Percentiles rank a stretch among this genome's conserved stretches.
These are phyloP conservation scores for Dendrobium huoshanense DNA, from an alignment of 106 monocot genomes.

Conservation along the genomic window DNA sequence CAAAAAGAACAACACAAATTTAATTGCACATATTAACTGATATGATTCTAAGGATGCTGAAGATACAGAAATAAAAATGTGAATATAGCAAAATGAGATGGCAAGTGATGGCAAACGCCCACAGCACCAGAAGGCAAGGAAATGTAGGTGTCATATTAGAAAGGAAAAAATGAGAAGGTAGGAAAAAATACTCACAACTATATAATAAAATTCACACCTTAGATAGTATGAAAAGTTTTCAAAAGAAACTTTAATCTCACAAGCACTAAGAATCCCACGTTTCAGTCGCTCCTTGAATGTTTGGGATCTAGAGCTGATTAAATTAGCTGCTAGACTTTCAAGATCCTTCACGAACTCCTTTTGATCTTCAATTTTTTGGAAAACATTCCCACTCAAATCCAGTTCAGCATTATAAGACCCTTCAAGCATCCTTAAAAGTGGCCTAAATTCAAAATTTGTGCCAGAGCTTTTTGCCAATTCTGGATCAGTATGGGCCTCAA, in stretches of 20 bases:
- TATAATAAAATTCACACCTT: conserved; percentile 32
- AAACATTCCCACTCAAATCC: conserved; percentile 23
- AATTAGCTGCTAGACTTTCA: conserved; percentile 21
- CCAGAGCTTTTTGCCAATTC: conserved; percentile 28
- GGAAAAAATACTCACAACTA: no score
- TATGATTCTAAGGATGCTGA: no score
- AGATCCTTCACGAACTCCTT: conserved; percentile 32
- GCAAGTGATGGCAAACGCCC: no score
- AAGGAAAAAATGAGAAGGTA: no score
- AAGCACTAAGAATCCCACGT: conserved; percentile 55
- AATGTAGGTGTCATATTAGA: no score
- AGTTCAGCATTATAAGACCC: conserved; percentile 22
- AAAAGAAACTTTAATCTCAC: conserved; percentile 60
- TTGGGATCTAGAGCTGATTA: conserved; percentile 42
- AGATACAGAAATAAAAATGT: no score
- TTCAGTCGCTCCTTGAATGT: conserved; percentile 61
- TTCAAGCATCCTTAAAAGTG: conserved; percentile 34
- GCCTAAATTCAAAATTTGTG: conserved; percentile 32
- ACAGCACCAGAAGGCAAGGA: no score
- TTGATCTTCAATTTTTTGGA: conserved; percentile 35
- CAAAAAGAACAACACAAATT: no score
- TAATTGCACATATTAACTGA: no score
- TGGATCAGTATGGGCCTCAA: conserved; percentile 28
- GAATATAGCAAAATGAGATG: no score
- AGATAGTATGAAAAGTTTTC: conserved; percentile 86